Evolutionary conservation across 495 filamentous ascomycete genomes (phyloP).

Genomic region (Aspergillus carlsbadensis): DNA sequence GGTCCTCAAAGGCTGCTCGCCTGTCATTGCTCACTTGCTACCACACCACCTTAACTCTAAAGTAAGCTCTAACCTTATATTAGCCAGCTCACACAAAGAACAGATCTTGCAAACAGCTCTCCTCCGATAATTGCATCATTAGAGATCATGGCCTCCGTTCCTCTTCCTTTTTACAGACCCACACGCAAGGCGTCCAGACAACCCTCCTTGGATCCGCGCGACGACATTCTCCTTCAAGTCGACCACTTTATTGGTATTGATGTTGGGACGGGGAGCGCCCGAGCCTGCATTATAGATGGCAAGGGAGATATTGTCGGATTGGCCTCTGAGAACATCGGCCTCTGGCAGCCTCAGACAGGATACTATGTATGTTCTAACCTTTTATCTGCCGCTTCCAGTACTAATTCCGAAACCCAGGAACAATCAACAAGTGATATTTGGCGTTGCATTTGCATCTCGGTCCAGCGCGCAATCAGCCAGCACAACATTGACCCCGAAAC

Average conservation of each 20-base stretch:
- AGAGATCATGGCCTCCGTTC: slow-evolving; percentile 21
- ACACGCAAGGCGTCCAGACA: slow-evolving; percentile 47
- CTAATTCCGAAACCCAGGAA: slow-evolving; percentile 56
- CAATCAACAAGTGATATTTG: slow-evolving; percentile 98
- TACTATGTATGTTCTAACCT: slow-evolving; percentile 73
- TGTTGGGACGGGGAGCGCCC: slow-evolving; percentile 91
- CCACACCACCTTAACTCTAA: no score
- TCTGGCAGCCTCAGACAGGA: slow-evolving; percentile 89
- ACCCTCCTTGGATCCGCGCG: slow-evolving; percentile 54
- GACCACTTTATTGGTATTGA: slow-evolving; percentile 89
- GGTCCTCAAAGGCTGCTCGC: no score
- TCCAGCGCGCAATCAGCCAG: slow-evolving; percentile 72
- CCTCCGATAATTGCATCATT: neutral
- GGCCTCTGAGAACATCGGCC: slow-evolving; percentile 84
- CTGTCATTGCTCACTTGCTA: no score
- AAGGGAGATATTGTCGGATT: slow-evolving; percentile 91
- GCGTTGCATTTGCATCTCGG: slow-evolving; percentile 81
- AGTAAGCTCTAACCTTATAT: no score
- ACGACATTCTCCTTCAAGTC: slow-evolving; percentile 52
- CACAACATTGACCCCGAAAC: slow-evolving; percentile 69
- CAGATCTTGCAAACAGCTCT: no score
- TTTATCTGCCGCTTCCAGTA: no score
- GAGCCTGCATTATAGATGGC: slow-evolving; percentile 89
- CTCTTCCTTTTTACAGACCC: slow-evolving; percentile 33
- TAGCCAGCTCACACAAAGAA: no score